Percentiles rank a stretch among this genome's conserved stretches.
phyloP scores from a whole-genome alignment of 768 basidiomycete species.

The Heimioporus sp. region DNA sequence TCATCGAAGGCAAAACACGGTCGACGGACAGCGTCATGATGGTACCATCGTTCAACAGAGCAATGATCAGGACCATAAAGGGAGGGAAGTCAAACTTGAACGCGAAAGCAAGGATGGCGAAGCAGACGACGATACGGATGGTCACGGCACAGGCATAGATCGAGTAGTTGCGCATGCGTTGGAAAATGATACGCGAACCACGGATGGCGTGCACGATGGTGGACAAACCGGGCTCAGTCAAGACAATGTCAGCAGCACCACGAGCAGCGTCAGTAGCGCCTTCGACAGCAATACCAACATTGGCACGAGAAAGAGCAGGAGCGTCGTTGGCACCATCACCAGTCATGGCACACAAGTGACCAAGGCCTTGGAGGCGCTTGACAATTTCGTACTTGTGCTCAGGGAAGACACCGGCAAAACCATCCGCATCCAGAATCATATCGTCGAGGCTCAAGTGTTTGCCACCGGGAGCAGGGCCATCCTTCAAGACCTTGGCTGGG shows the following conservation, averaged over 20 bases:
- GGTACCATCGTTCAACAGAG: constrained; percentile 95
- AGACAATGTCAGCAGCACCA: constrained; percentile 96
- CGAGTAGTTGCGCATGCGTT: constrained; percentile 99
- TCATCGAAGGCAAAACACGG: constrained; percentile 89
- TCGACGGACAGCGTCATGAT: constrained; percentile 99
- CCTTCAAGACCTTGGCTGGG: constrained; percentile 97
- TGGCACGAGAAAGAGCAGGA: constrained; percentile 95
- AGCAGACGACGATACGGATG: constrained; percentile 98
- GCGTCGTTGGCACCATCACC: constrained; percentile 99
- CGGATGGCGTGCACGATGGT: constrained; percentile 99
- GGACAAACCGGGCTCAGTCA: constrained; percentile 97
- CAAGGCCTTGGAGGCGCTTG: constrained; percentile 95
- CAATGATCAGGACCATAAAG: constrained; percentile 99
- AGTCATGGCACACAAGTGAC: constrained; percentile 97
- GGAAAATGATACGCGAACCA: constrained; percentile 98
- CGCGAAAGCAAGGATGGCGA: constrained; percentile 91
- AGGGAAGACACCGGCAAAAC: constrained; percentile 98
- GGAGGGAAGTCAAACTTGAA: constrained; percentile 99
- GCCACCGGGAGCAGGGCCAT: constrained; percentile 85
- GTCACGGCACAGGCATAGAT: constrained; percentile 97
- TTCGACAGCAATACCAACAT: constrained; percentile 99
- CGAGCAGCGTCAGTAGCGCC: constrained; percentile 99
- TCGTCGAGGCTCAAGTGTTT: constrained; percentile 86
- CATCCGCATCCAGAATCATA: constrained; percentile 99
- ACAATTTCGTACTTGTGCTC: constrained; percentile 99